Conservation (phyloP, 129 eudicot species). For the Gnaphalium uliginosum region DNA sequence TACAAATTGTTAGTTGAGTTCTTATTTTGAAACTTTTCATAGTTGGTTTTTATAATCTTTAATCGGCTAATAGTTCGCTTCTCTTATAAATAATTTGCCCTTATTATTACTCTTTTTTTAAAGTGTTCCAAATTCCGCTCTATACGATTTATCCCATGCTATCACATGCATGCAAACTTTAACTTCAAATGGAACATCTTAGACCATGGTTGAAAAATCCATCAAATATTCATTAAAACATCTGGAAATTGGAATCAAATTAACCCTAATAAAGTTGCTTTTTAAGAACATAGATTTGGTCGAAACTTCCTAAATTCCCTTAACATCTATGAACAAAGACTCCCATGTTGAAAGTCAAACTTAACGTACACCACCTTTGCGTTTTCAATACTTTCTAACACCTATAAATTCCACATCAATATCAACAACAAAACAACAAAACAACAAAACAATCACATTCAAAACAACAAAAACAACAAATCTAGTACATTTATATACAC, state of each 20-base stretch:
- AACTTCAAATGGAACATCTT: no score
- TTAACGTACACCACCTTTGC: constrained; percentile 19
- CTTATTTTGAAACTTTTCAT: no score
- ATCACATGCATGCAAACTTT: no score
- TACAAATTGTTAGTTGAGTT: no score
- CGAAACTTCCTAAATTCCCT: constrained; percentile 28
- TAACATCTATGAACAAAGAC: constrained; percentile 7
- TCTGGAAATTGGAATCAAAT: constrained; percentile 24
- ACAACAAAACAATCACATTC: not conserved
- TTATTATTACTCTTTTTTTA: no score
- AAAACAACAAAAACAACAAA: not conserved
- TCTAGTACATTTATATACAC: not conserved
- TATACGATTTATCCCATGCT: no score
- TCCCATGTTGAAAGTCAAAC: constrained; percentile 5
- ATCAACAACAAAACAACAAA: not conserved
- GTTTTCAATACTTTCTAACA: constrained; percentile 18
- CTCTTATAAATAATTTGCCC: no score
- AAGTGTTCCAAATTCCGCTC: no score
- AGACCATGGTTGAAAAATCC: not conserved
- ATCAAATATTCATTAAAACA: not conserved
- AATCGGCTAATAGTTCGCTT: no score
- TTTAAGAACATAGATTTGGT: constrained; percentile 25
- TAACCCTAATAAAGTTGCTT: constrained; percentile 20
- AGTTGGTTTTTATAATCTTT: no score
- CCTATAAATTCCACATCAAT: constrained; percentile 15